Evolutionary conservation across 169 alveolate species (phyloP), one percentile per base, ranked within the genome.

Genomic region (Blepharisma undulans): DNA sequence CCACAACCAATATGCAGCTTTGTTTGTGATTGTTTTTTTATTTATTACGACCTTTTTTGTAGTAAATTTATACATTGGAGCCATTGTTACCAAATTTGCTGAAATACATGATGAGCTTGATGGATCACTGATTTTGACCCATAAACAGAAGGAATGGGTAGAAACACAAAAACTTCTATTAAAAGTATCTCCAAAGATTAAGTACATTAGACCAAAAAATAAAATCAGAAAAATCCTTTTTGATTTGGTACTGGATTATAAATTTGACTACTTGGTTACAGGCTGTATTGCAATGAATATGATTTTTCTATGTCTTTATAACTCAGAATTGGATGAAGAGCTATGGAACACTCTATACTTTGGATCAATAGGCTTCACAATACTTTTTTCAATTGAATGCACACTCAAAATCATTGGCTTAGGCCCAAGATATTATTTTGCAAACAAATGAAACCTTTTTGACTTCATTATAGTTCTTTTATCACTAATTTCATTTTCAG

Each of bases 41-140:
- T 96, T 96, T 76, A 80, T 96, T 12, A 94, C 96, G 3, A 92
- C 97, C 1, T 95, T 97, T 91, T 97, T 96, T 93, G 92, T 96
- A 59, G 93, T 97, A 88, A 96, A 97, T 89, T 80, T 97, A 34
- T 97, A 96, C 90, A 91, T 95, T 27, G 98, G 98, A 4, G 98
- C 96, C 19, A 94, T 96, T n/a, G 93, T 94, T n/a, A 96, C 93
- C 12, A 94, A 96, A 34, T 96, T 95, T 79, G 93, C 95, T 66
- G 94, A 95, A 85, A 95, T 96, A 33, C 89, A 93, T 60, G 91
- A 92, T 76, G 93, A 95, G 21, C 82, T 91, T 78, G 95, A 94
- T 79, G 97, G 96, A 22, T 91, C 95, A 86, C 90, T 93, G 29
- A 93, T 92, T 61, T 87, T 97, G 16, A 94, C 97, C 3, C 95